Conservation (phyloP, 1,284 basidiomycete genomes). For the Lignosus rhinocerotis region DNA sequence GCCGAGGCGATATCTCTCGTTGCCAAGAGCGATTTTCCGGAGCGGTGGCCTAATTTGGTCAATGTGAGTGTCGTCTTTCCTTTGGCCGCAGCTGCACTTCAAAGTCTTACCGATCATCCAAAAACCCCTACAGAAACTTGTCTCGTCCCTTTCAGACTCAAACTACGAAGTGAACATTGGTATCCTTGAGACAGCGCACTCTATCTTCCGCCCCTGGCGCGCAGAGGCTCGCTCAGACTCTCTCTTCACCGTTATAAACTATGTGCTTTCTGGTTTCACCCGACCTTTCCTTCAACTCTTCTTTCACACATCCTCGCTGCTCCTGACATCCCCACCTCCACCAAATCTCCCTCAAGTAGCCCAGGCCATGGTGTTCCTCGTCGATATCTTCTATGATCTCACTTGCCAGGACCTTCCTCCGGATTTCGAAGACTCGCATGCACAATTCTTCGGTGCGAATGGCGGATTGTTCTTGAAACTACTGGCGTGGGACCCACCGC, state of each 20-base stretch:
- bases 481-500: slow-evolving; percentile 74
- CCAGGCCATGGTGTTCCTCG: slow-evolving; percentile 75
- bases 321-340: slow-evolving; percentile 45
- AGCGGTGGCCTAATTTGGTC: slow-evolving; percentile 82
- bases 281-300: slow-evolving; percentile 85
- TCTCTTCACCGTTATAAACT: slow-evolving; percentile 91
- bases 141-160: slow-evolving; percentile 71
- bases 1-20: slow-evolving; percentile 89
- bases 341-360: slow-evolving; percentile 55
- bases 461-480: slow-evolving; percentile 79
- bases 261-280: slow-evolving; percentile 85
- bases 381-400: slow-evolving; percentile 93
- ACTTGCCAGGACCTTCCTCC: slow-evolving; percentile 95
- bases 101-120: background rate
- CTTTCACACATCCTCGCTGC: slow-evolving; percentile 57
- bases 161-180: slow-evolving; percentile 88
- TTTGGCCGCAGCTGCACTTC: background rate
- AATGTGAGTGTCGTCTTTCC: slow-evolving; percentile 23
- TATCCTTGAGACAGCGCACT: slow-evolving; percentile 92
- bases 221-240: slow-evolving; percentile 86
- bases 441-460: slow-evolving; percentile 74
- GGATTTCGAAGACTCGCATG: slow-evolving; percentile 88
- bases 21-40: slow-evolving; percentile 86
- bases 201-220: slow-evolving; percentile 94
- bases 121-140: slow-evolving; percentile 69